Conservation (phyloP, 495 filamentous ascomycete species). For the Lasiosphaeris hirsuta region DNA sequence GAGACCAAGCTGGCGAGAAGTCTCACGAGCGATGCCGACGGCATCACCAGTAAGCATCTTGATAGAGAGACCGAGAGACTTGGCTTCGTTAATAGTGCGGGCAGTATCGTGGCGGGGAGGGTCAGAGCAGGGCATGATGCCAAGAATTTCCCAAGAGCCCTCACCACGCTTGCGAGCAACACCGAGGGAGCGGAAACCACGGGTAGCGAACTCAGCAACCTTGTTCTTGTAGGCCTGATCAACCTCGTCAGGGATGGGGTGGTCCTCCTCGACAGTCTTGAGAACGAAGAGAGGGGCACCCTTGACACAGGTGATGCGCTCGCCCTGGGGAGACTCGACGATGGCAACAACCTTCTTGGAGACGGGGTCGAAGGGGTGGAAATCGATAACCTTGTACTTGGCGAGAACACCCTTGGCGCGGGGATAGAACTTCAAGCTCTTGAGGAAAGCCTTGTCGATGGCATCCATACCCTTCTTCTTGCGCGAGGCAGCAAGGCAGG, state of each 20-base stretch:
- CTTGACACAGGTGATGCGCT: conserved; percentile 84
- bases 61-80: conserved; percentile 80
- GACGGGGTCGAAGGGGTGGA: conserved; percentile 88
- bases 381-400: conserved; percentile 75
- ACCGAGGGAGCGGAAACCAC: conserved; percentile 90
- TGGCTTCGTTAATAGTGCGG: conserved; percentile 85
- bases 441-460: conserved; percentile 92
- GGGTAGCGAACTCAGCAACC: conserved; percentile 83
- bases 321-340: conserved; percentile 75
- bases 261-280: conserved; percentile 77
- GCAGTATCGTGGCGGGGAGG: conserved; percentile 89
- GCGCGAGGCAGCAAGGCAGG: conserved; percentile 84
- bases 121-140: conserved; percentile 91
- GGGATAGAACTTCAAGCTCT: conserved; percentile 75
- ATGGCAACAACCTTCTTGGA: conserved; percentile 89
- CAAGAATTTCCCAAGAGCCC: conserved; percentile 81
- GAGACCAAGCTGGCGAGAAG: conserved; percentile 82
- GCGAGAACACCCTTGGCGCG: conserved; percentile 68
- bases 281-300: conserved; percentile 83
- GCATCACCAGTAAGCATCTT: conserved; percentile 98
- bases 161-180: conserved; percentile 81
- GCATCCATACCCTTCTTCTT: conserved; percentile 95
- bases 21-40: conserved; percentile 88
- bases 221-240: conserved; percentile 82
- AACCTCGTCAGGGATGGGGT: conserved; percentile 67